A percentile compares a stretch with the other conserved stretches of the same genome.
These are phyloP conservation scores for Lecanoromycetidae sp. DNA, from an alignment of 2,329 filamentous ascomycete species.

Conservation along the genomic window DNA sequence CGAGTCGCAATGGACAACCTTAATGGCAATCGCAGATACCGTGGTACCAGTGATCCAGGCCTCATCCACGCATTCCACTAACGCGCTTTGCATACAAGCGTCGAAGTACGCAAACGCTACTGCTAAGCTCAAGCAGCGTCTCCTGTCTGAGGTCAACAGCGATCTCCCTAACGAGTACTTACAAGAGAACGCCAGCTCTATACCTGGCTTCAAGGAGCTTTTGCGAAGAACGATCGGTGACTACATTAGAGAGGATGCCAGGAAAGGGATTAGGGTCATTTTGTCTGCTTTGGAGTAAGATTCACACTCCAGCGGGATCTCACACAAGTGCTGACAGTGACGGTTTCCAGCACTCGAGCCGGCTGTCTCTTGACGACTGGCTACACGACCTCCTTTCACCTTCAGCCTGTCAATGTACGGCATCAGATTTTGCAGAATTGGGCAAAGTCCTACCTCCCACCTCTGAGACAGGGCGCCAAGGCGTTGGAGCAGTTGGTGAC, in stretches of 20 bases:
- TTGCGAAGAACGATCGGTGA: slow-evolving; percentile 38
- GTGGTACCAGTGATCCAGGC: slow-evolving; percentile 43
- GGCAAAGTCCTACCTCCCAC: slow-evolving; percentile 40
- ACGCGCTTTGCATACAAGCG: slow-evolving; percentile 29
- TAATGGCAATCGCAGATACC: slow-evolving; percentile 46
- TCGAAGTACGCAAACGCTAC: slow-evolving; percentile 33
- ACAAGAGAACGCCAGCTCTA: slow-evolving; percentile 35
- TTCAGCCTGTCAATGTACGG: slow-evolving; percentile 42
- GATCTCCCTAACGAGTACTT: slow-evolving; percentile 33
- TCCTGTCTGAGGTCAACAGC: slow-evolving; percentile 14
- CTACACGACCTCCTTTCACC: slow-evolving; percentile 41
- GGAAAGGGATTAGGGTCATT: slow-evolving; percentile 39
- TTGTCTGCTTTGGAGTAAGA: slow-evolving; percentile 43
- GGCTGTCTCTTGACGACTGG: slow-evolving; percentile 48
- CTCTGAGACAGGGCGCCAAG: slow-evolving; percentile 39
- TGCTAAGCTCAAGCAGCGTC: slow-evolving; percentile 22
- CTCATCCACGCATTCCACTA: slow-evolving; percentile 25
- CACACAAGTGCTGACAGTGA: background rate
- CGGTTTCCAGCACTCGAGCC: slow-evolving; percentile 35
- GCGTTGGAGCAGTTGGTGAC: slow-evolving; percentile 39
- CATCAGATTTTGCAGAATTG: slow-evolving; percentile 43
- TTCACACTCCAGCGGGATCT: background rate
- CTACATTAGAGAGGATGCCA: slow-evolving; percentile 38
- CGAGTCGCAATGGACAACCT: slow-evolving; percentile 45
- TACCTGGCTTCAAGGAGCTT: slow-evolving; percentile 38